phyloP scores from a whole-genome alignment of 306 rosid genomes.

The Inga oerstediana region DNA sequence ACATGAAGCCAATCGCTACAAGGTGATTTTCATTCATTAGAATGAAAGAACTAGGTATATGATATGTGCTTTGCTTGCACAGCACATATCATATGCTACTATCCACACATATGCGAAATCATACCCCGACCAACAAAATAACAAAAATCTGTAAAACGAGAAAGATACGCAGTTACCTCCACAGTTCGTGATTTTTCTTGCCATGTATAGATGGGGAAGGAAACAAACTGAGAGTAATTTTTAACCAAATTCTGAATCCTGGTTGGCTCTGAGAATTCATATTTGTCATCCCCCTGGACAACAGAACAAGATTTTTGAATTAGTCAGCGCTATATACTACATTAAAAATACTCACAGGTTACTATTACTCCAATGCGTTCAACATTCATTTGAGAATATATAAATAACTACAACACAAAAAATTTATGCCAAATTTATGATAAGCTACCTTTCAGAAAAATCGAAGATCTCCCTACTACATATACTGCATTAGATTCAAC shows the following conservation, averaged over 20 bases:
- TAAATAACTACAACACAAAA: not conserved
- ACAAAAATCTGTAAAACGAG: not conserved
- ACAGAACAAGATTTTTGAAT: not conserved
- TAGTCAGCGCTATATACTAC: not conserved
- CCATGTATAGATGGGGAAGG: constrained; percentile 98
- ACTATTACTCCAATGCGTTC: not conserved
- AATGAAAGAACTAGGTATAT: not conserved
- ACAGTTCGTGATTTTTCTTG: constrained; percentile 89
- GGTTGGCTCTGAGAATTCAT: constrained; percentile 87
- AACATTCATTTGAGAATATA: constrained; percentile 1
- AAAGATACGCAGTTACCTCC: constrained; percentile 59
- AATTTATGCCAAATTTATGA: not conserved
- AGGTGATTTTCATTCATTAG: not conserved
- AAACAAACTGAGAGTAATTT: constrained; percentile 97
- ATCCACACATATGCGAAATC: not conserved
- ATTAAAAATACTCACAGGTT: not conserved
- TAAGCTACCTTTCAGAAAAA: not conserved
- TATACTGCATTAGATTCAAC: not conserved
- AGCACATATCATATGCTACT: not conserved
- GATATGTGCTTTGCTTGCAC: not conserved
- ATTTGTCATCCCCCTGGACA: constrained; percentile 85
- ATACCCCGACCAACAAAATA: not conserved
- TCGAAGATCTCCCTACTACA: not conserved
- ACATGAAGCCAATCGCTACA: not conserved
- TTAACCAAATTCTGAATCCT: constrained; percentile 90